Evolutionary conservation across 305 asterid genomes (phyloP), one percentile per base, ranked within the genome.

Genomic region (Solanum hybrid): DNA sequence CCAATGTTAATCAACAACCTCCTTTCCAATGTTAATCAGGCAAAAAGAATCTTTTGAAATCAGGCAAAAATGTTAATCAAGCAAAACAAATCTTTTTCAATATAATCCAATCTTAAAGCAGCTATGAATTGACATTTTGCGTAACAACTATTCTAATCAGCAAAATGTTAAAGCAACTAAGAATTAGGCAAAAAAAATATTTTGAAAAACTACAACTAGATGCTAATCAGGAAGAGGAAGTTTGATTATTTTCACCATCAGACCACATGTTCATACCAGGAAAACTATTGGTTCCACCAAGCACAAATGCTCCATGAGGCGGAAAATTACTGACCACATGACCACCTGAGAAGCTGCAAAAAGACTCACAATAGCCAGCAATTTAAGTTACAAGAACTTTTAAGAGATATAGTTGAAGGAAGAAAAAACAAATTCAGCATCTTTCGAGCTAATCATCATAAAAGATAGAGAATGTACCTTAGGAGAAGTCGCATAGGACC

Each of bases 271-370:
- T 37, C 42, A 9, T 37, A 37, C 42, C 42, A 37, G 3, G 42
- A 37, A 37, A 37, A 37, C 98, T 95, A 90, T 97, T 96, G 89
- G 98, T 96, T 88, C 99, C 99, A 91, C 99, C 99, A 90, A 97
- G 94, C 40, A 97, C 98, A 91, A 97, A 96, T 85, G 99, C 99
- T 92, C 96, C 99, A 79, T 97, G 99, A 12, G 99, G 99, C 56
- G 99, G 99, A 88, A 97, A 97, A 76, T 95, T 95, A 89, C 99
- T 98, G 72, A 92, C 91, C 87, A 96, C 95, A 87, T 93, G 97
- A 79, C 99, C 99, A 81, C 99, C 98, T 73, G 98, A 96, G 89
- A 95, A 88, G 92, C 99, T 97, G 92, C 73, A 87, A 34, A 87
- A 87, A 42, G 7, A 73, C 10, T 24, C 56, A 87, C 32, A 76